Evolutionary conservation across 306 rosid species (phyloP).

Genomic region (Malus asiatica): DNA sequence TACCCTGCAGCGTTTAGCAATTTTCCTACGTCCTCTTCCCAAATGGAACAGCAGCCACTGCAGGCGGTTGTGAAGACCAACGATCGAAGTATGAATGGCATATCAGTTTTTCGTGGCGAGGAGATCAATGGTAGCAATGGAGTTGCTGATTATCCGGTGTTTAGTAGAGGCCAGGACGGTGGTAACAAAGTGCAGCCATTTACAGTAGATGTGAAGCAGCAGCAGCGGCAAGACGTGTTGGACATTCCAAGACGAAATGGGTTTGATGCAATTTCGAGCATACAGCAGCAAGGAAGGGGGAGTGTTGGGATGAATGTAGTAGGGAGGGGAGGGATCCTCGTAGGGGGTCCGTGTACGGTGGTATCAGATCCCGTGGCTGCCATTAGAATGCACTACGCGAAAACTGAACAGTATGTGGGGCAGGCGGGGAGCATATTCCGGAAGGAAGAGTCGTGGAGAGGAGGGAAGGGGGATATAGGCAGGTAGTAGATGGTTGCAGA

Average conservation of each 20-base stretch:
- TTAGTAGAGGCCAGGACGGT: conserved; percentile 47
- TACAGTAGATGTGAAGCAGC: conserved; percentile 48
- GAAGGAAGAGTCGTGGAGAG: conserved; percentile 73
- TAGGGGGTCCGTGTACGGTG: conserved; percentile 61
- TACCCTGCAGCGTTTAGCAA: conserved; percentile 83
- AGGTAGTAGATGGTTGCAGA: conserved; percentile 49
- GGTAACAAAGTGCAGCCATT: conserved; percentile 57
- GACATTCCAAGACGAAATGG: conserved; percentile 67
- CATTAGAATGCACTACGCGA: conserved; percentile 75
- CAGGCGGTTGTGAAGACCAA: conserved; percentile 38
- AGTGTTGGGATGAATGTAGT: conserved; percentile 67
- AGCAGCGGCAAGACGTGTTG: conserved; percentile 40
- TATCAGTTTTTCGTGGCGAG: conserved; percentile 36
- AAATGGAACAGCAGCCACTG: conserved; percentile 53
- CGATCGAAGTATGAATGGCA: conserved; percentile 46
- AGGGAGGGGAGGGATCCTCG: conserved; percentile 62
- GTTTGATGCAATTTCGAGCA: conserved; percentile 55
- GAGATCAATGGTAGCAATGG: conserved; percentile 51
- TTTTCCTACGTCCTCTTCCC: conserved; percentile 39
- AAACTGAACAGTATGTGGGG: conserved; percentile 57
- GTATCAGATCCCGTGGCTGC: conserved; percentile 94
- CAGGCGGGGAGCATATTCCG: conserved; percentile 51
- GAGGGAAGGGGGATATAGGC: conserved; percentile 62
- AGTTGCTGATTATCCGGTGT: conserved; percentile 61
- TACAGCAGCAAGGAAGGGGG: conserved; percentile 74